Evolutionary conservation across 371 early-diverging fungal species (phyloP), one percentile per base, ranked within the genome.

Genomic region (Massospora cicadina): DNA sequence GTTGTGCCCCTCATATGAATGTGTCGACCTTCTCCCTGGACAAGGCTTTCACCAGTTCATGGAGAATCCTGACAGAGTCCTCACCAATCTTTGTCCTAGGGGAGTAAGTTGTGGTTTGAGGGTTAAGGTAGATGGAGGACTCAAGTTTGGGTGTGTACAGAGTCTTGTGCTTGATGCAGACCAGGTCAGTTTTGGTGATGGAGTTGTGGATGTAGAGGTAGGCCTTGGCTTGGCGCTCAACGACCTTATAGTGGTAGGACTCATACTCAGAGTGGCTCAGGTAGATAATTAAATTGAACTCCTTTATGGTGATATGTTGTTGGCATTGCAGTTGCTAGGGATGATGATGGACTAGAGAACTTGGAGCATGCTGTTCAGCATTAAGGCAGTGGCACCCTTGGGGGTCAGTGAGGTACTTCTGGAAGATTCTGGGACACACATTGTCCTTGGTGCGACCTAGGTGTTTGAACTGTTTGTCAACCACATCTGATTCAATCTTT

Each of bases 381-480:
- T 95, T 91, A 91, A 94, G n/a, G 91, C 88, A 60, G 95, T 93
- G 58, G 94, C 89, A 66, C 92, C 95, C 87, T 95, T 95, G 54
- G 96, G 92, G n/a, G 65, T 94, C 94, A 63, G 95, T 95, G 65
- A 95, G 80, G 75, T 93, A 89, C 75, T 95, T 95, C 67, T 95
- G 95, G 84, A 88, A 89, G 68, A 91, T 81, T 54, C 85, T 79
- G 28, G 93, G 86, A 56, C 85, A 71, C 43, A 81, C 81, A 68
- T 91, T 89, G 65, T 95, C 96, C 70, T 80, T 82, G 65, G 87
- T 81, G 68, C 96, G 88, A 33, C 96, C 96, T 24, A 95, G 80
- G 70, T 92, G 91, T 62, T 73, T 79, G 68, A 96, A 71, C 76
- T 95, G 95, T 67, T 79, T 76, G 81, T 94, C 88, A 59, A 93